phyloP scores from a whole-genome alignment of 192 early-diverging fungal species.

The Rhizoclosmatium globosum region DNA sequence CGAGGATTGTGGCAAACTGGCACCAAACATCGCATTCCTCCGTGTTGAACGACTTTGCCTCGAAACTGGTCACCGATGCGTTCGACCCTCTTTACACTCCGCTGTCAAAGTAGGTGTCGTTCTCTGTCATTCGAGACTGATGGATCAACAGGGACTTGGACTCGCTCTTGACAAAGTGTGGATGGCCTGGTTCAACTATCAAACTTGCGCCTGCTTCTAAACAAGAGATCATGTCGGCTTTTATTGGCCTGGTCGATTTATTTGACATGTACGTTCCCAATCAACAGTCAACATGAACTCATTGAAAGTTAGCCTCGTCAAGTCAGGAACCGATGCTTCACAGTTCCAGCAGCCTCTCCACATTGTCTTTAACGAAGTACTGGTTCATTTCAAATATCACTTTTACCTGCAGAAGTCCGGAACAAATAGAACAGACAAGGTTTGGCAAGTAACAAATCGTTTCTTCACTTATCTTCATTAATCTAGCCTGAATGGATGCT shows the following conservation, averaged over 20 bases:
- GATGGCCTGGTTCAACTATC: background rate
- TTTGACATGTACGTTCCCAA: no score
- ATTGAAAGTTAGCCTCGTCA: no score
- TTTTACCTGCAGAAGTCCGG: background rate
- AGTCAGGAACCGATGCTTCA: background rate
- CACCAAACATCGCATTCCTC: background rate
- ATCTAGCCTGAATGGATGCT: constrained; percentile 34
- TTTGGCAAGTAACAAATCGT: background rate
- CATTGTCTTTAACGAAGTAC: constrained; percentile 9
- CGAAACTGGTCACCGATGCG: background rate
- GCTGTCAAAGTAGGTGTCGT: background rate
- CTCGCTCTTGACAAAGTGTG: background rate
- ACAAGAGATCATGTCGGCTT: no score
- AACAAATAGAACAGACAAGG: constrained; percentile 29
- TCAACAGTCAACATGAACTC: no score
- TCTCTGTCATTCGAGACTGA: no score
- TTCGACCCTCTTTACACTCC: background rate
- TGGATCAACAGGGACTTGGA: background rate
- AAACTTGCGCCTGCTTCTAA: no score
- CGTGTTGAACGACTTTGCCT: background rate
- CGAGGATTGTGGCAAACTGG: background rate
- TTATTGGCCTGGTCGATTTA: no score
- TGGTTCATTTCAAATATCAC: constrained; percentile 27
- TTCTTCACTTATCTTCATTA: background rate
- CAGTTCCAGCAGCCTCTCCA: constrained; percentile 1